Percentiles rank a stretch among this genome's conserved stretches.
Evolutionary conservation across 495 filamentous ascomycete genomes (phyloP).

Genomic region (Daldinia bambusicola): DNA sequence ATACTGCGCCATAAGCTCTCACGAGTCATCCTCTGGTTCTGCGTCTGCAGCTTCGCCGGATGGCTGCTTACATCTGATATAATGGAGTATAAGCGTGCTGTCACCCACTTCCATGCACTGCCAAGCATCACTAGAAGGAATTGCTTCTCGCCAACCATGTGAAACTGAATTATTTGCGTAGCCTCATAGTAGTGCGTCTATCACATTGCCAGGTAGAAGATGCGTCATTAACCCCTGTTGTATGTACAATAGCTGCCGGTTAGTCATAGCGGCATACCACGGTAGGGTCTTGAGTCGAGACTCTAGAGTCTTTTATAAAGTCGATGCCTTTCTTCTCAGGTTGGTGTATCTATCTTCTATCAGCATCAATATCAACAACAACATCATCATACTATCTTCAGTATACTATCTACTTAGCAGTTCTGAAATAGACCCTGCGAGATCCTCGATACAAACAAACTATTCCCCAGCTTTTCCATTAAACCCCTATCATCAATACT

Average conservation of each 20-base stretch:
- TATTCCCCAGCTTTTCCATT: background rate
- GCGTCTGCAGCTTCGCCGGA: background rate
- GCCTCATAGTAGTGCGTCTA: conserved; percentile 11
- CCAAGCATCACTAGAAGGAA: conserved; percentile 11
- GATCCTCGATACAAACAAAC: background rate
- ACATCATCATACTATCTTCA: background rate
- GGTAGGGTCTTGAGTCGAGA: too few species aligned
- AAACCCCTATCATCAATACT: background rate
- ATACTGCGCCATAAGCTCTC: conserved; percentile 6
- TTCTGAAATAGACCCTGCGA: background rate
- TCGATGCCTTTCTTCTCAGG: conserved; percentile 31
- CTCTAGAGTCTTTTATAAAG: conserved; percentile 15
- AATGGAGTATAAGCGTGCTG: background rate
- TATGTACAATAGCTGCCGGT: conserved; percentile 3
- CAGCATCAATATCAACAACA: conserved; percentile 1
- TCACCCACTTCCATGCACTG: background rate
- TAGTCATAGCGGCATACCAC: conserved; percentile 13
- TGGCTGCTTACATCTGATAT: background rate
- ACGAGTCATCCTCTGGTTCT: background rate
- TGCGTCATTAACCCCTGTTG: conserved; percentile 11
- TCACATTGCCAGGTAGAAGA: background rate
- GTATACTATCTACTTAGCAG: background rate
- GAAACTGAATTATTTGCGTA: conserved; percentile 9
- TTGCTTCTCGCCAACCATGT: conserved; percentile 8
- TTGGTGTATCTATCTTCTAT: background rate